Conservation (phyloP, 495 filamentous ascomycete genomes). For the Endocarpon pusillum region DNA sequence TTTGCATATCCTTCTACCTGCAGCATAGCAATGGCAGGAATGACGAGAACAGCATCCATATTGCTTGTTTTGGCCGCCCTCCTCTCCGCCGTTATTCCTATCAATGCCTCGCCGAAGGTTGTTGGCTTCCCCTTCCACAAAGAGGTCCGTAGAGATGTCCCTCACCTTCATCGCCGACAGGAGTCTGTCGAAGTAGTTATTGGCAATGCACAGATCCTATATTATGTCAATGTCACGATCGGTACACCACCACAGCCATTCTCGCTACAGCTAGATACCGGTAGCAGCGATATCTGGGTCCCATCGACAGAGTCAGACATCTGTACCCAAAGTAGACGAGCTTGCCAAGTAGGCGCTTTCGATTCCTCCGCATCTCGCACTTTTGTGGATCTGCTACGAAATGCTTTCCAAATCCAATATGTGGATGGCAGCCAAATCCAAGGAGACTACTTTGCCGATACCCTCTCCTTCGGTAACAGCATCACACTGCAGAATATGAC, state of each 20-base stretch:
- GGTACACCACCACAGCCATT: slow-evolving; percentile 27
- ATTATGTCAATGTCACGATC: slow-evolving; percentile 27
- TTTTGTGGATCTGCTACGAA: slow-evolving; percentile 42
- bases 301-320: slow-evolving; percentile 9
- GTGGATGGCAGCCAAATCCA: slow-evolving; percentile 52
- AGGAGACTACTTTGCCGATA: slow-evolving; percentile 58
- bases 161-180: background rate
- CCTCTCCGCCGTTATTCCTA: background rate
- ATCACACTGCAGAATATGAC: slow-evolving; percentile 37
- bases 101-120: background rate
- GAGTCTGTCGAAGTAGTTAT: background rate
- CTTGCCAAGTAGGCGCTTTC: slow-evolving; percentile 37
- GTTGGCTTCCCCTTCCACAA: background rate
- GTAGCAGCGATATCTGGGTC: slow-evolving; percentile 15
- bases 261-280: slow-evolving; percentile 31
- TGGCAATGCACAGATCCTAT: slow-evolving; percentile 16
- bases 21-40: too few species aligned
- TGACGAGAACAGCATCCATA: background rate
- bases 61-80: too few species aligned
- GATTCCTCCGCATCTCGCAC: slow-evolving; percentile 46
- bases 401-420: slow-evolving; percentile 58
- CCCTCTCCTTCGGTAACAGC: slow-evolving; percentile 35
- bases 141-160: background rate
- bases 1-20: too few species aligned
- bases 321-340: slow-evolving; percentile 15